Base-by-base conservation (phyloP, 2,329 filamentous ascomycete species). In the Clonostachys rosea region DNA sequence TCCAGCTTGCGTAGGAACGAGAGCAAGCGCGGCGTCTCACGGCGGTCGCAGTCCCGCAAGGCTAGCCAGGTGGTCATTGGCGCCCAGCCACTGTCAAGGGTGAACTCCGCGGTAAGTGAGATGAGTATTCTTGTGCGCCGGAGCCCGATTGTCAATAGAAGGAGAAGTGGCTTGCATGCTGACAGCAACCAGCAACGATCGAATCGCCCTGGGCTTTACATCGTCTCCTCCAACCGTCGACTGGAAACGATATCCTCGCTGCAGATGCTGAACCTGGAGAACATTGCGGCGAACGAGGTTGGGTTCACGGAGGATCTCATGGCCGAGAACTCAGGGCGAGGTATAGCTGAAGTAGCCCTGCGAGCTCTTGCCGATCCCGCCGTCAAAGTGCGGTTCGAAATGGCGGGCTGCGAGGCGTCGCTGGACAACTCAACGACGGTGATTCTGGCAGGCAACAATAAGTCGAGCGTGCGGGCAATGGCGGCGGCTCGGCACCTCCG, bases 381-480 rank as follows among this genome's bases (percentile, higher is more conserved):
- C 44, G 79, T 76, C 60, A 81, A 71, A 65, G 75, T 76, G 42
- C 79, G 70, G 11, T 69, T 67, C 43, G 62, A 63, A 49, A 65
- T 76, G 17, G 71, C 70, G 42, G 75, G 62, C 43, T 72, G 61
- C 9, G 61, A 63, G 16, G 54, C 58, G 9, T 56, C 55, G 35
- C 48, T 60, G 39, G 62, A 49, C 50, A 64, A 57, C 40, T 64
- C 66, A 5, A 73, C 75, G 1, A 70, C 83, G 34, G 83, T 95
- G 18, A 81, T 97, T 7, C 75, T 97, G n/a, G 91, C 89, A 0
- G 92, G 94, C n/a, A 97, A 96, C 64, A 92, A 96, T 65, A 90
- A 90, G 54, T 91, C 86, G 1, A 91, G 92, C 37, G 85, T 89
- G 36, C 80, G 92, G 49, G 90, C 91, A 4, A 77, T 97, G 46